Conservation (phyloP, 176 grass and related monocot genomes). For the Ensete glaucum region DNA sequence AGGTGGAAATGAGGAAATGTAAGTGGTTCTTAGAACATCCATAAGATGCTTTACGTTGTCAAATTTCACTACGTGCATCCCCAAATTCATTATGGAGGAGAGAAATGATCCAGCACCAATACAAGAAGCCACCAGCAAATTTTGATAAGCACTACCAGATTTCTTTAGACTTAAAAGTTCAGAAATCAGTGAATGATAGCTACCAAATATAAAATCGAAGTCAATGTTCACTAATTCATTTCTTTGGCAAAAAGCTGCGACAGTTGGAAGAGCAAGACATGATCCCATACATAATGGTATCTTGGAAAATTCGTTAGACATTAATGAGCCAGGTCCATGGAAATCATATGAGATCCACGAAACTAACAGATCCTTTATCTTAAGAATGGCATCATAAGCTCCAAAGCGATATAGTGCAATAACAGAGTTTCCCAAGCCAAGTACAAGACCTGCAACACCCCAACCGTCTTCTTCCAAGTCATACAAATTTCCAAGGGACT, state of each 20-base stretch:
- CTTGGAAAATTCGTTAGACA: slow-evolving; percentile 43
- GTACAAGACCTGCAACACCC: slow-evolving; percentile 66
- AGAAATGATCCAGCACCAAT: slow-evolving; percentile 77
- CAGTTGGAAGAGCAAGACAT: slow-evolving; percentile 68
- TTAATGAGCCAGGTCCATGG: slow-evolving; percentile 19
- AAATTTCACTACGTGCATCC: slow-evolving; percentile 59
- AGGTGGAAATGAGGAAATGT: slow-evolving; percentile 49
- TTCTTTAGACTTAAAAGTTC: slow-evolving; percentile 55
- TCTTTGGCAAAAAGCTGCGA: slow-evolving; percentile 73
- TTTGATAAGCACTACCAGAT: slow-evolving; percentile 55
- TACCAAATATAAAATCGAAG: slow-evolving; percentile 54
- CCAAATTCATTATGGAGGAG: slow-evolving; percentile 58
- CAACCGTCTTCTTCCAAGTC: slow-evolving; percentile 72
- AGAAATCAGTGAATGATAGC: slow-evolving; percentile 58
- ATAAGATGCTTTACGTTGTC: slow-evolving; percentile 50
- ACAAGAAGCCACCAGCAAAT: slow-evolving; percentile 74
- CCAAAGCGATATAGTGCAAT: slow-evolving; percentile 63
- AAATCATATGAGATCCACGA: slow-evolving; percentile 56
- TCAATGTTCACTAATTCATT: slow-evolving; percentile 55
- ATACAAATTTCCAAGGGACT: slow-evolving; percentile 39
- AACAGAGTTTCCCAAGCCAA: slow-evolving; percentile 66
- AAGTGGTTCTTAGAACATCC: slow-evolving; percentile 52
- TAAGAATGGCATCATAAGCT: slow-evolving; percentile 52
- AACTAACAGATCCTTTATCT: slow-evolving; percentile 65
- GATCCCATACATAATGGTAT: slow-evolving; percentile 58